Base-by-base conservation (phyloP, 1,284 basidiomycete species). In the Trichosporon coremiiforme region DNA sequence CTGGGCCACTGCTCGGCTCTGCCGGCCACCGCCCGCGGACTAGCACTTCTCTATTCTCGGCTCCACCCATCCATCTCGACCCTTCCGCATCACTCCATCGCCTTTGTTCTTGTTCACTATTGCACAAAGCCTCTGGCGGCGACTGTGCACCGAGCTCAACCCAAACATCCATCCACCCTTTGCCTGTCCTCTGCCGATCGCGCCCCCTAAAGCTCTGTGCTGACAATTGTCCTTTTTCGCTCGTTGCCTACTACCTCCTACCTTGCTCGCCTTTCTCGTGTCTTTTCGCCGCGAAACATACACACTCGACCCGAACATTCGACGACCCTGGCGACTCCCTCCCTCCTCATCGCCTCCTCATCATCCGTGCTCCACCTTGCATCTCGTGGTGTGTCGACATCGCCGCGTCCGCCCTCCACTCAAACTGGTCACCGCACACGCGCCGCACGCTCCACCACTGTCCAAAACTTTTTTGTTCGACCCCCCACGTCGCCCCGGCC, bases 211-310 rank as follows among this genome's bases (percentile, higher is more conserved):
- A 35, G 17, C 57, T 33, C 31, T 60, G 57, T 60, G 57, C 57
- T 60, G 57, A 60, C 57, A 60, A 60, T 33, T 60, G 57, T 60
- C 31, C 31, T 60, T 57, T 31, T 60, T 35, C 57, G 57, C 57
- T 60, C 31, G 15, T 33, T 60, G 57, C 57, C 15, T 60, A 15
- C n/a, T n/a, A n/a, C n/a, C n/a, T n/a, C 57, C 1, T 17, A 29
- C 29, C 29, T 35, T n/a, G 9, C 29, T 57, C 57, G 31, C n/a
- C 31, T n/a, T 60, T 17, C 31, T 60, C 29, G 29, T n/a, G n/a
- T n/a, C n/a, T n/a, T n/a, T n/a, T n/a, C n/a, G n/a, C n/a, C n/a
- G n/a, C n/a, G n/a, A n/a, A n/a, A n/a, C n/a, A 60, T 33, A 60
- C 12, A 60, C 57, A 60, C 57, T 7, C 57, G 57, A 60, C 57